Base-by-base conservation (phyloP, 192 early-diverging fungal genomes). In the Rhizophagus sp. region DNA sequence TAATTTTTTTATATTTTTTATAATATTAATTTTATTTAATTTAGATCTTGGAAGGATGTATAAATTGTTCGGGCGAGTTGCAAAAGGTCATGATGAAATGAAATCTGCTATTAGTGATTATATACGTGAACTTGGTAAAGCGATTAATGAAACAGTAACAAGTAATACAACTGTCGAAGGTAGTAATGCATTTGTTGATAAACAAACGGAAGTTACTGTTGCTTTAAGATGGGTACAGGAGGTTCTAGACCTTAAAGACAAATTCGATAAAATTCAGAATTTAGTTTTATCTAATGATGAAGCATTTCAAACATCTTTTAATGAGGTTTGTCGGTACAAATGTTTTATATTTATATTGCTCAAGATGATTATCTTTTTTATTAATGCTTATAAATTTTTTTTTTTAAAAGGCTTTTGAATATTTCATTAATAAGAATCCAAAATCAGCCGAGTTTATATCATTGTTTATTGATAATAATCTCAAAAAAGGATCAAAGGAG, bases 381-480 rank as follows among this genome's bases (percentile, higher is more conserved):
- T 67, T 2, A 50, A 41, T 30, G 65, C 10, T 50, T 30, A 30
- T 25, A 19, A 73, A 19, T 57, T 33, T 9, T 25, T 44, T 57
- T 50, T 44, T 57, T 61, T 22, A 73, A 81, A 86, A 30, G 72
- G 95, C 96, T 11, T 91, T 98, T 80, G 94, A 94, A 81, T 76
- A 80, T 5, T 91, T 96, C 62, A 91, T 98, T 39, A 97, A 98
- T 84, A 77, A 83, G 39, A 95, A 97, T 81, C 68, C 79, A 33
- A 89, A 91, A 73, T 91, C 94, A 0, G 90, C 97, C 13, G 98
- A 99, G 83, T 95, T 95, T 64, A 89, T 97, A 62, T 95, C 95
- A 47, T 82, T 98, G 49, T 98, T 96, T 84, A 96, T 99, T 78
- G 96, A 99, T 81, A 95, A 97, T 66, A 94, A 94, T 82, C 82